Percentiles rank a stretch among this genome's conserved stretches.
Evolutionary conservation across 768 basidiomycete genomes (phyloP).

Genomic region (Russula lepida): DNA sequence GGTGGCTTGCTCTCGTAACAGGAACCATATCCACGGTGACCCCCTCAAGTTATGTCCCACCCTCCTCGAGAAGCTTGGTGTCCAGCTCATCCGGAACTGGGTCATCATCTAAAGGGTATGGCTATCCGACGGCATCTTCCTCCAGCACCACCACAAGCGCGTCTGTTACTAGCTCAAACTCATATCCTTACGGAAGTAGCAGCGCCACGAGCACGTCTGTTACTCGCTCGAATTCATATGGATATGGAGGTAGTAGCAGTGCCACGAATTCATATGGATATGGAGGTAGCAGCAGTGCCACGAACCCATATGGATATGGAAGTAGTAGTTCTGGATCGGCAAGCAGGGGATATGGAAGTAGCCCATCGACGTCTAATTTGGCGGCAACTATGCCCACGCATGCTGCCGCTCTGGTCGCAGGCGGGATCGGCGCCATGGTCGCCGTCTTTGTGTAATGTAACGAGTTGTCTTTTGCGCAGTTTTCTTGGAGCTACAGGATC

Average conservation of each 20-base stretch:
- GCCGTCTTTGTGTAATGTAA: not conserved
- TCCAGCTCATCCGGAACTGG: too few relatives aligned
- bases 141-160: too few relatives aligned
- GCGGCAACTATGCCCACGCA: not conserved
- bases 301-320: too few relatives aligned
- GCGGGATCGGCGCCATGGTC: not conserved
- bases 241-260: too few relatives aligned
- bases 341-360: too few relatives aligned
- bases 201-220: too few relatives aligned
- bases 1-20: not conserved
- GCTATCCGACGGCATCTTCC: too few relatives aligned
- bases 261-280: too few relatives aligned
- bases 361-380: not conserved
- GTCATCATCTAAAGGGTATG: not conserved
- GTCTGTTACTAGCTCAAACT: too few relatives aligned
- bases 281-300: too few relatives aligned
- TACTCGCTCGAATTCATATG: too few relatives aligned
- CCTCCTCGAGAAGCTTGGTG: not conserved
- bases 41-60: not conserved
- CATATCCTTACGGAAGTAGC: not conserved
- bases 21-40: not conserved
- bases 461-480: not conserved
- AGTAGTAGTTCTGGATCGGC: not conserved
- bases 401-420: not conserved
- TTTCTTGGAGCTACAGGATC: not conserved